Percentiles rank a stretch among this genome's conserved stretches.
Evolutionary conservation across 2,329 filamentous ascomycete genomes (phyloP).

Genomic region (Neoarthrinium moseri): DNA sequence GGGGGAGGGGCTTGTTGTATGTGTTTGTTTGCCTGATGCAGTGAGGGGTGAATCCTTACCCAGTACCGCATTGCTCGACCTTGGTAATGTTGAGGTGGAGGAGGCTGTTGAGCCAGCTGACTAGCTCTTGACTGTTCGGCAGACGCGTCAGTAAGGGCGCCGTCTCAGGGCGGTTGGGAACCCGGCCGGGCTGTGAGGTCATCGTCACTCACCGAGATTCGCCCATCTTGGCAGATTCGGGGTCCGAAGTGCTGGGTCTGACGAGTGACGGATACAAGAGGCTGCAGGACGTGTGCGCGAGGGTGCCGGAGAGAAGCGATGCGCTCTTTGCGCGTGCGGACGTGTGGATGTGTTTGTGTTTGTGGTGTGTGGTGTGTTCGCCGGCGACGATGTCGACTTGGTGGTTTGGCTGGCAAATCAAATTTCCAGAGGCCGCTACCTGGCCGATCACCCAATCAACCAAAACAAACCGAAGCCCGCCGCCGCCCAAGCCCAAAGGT

Average conservation of each 20-base stretch:
- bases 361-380: no score
- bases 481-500: no score
- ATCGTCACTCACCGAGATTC: slow-evolving; percentile 23
- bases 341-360: no score
- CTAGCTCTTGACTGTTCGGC: slow-evolving; percentile 79
- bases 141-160: neutral
- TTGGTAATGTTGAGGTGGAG: slow-evolving; percentile 98
- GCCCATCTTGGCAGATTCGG: slow-evolving; percentile 18
- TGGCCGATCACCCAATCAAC: slow-evolving; percentile 5
- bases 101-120: slow-evolving; percentile 96
- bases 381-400: no score
- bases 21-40: no score
- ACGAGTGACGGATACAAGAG: no score
- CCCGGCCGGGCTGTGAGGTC: slow-evolving; percentile 7
- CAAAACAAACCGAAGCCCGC: slow-evolving; percentile 6
- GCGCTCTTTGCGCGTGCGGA: no score
- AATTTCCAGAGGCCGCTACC: slow-evolving; percentile 1
- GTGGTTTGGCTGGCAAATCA: slow-evolving; percentile 5
- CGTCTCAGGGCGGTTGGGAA: neutral
- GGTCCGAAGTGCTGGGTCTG: neutral
- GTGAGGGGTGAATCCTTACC: no score
- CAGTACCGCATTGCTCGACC: slow-evolving; percentile 98
- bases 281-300: no score
- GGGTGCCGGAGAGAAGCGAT: neutral
- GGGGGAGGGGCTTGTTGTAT: slow-evolving; percentile 33